These are phyloP conservation scores for Pseudogymnoascus sp. DNA, from an alignment of 2,329 filamentous ascomycete species.

Conservation along the genomic window DNA sequence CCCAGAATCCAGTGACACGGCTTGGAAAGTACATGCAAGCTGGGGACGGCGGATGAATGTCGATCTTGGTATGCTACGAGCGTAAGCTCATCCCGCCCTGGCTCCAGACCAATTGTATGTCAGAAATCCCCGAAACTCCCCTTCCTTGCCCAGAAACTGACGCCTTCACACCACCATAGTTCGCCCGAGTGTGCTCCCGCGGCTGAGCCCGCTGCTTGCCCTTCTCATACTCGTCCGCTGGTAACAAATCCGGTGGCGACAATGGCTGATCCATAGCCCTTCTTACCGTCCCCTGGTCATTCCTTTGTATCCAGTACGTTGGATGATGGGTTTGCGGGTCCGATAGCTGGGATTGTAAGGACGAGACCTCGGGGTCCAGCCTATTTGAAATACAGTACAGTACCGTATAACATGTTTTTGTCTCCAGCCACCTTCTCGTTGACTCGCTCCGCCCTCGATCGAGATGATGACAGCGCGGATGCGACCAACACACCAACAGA, in stretches of 20 bases:
- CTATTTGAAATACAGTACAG: not conserved
- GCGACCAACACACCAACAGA: not conserved
- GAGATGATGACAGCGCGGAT: not conserved
- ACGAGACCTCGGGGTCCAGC: not conserved
- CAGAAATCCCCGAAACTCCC: not conserved
- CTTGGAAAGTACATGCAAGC: not conserved
- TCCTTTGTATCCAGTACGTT: conserved; percentile 6
- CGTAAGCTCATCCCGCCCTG: not conserved
- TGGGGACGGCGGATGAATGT: not conserved
- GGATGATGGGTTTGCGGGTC: conserved; percentile 3
- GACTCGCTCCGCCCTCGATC: not conserved
- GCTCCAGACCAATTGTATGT: not conserved
- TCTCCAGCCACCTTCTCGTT: not conserved
- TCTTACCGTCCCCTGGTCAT: not conserved
- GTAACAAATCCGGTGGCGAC: not conserved
- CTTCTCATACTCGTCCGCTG: not conserved
- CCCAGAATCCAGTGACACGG: conserved; percentile 5
- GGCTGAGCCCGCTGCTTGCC: not conserved
- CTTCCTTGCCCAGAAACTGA: not conserved
- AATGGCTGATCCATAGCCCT: not conserved
- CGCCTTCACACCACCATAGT: conserved; percentile 1
- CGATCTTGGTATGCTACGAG: not conserved
- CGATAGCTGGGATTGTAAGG: not conserved
- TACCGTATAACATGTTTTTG: not conserved
- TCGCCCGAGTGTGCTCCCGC: not conserved